Percentiles rank a stretch among this genome's conserved stretches.
phyloP scores from a whole-genome alignment of 805 yeast genomes.

The Debaryomyces castellii region DNA sequence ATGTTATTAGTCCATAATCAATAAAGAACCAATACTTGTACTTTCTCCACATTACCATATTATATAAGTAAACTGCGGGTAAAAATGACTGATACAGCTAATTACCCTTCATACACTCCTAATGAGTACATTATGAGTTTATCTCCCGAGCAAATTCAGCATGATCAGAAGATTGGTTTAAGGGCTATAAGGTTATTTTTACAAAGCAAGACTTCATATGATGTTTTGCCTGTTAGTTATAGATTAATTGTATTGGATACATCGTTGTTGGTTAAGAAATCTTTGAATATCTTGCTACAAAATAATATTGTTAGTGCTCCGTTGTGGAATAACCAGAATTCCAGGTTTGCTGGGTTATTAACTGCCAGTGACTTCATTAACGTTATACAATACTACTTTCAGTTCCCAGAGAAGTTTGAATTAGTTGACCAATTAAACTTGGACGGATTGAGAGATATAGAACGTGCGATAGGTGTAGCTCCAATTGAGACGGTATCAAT shows the following conservation, averaged over 20 bases:
- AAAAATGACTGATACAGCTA: background rate
- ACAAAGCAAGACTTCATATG: slow-evolving; percentile 90
- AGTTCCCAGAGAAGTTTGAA: slow-evolving; percentile 83
- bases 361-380: slow-evolving; percentile 92
- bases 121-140: slow-evolving; percentile 43
- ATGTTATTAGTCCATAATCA: background rate
- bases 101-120: slow-evolving; percentile 30
- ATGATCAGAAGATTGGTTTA: slow-evolving; percentile 73
- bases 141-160: slow-evolving; percentile 42
- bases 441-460: slow-evolving; percentile 84
- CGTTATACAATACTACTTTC: slow-evolving; percentile 91
- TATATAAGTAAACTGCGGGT: background rate
- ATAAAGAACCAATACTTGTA: background rate
- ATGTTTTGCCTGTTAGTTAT: slow-evolving; percentile 93
- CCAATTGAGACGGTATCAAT: slow-evolving; percentile 84
- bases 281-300: slow-evolving; percentile 84
- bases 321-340: slow-evolving; percentile 85
- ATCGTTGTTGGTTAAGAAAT: slow-evolving; percentile 82
- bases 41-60: background rate
- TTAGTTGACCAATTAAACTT: slow-evolving; percentile 81
- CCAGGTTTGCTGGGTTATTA: slow-evolving; percentile 89
- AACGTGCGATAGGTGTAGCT: slow-evolving; percentile 79
- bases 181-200: slow-evolving; percentile 81
- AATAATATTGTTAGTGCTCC: slow-evolving; percentile 97
- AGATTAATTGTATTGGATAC: slow-evolving; percentile 92